A percentile compares a stretch with the other conserved stretches of the same genome.
phyloP scores from a whole-genome alignment of 441 rosid species.

The Populus hybrid region DNA sequence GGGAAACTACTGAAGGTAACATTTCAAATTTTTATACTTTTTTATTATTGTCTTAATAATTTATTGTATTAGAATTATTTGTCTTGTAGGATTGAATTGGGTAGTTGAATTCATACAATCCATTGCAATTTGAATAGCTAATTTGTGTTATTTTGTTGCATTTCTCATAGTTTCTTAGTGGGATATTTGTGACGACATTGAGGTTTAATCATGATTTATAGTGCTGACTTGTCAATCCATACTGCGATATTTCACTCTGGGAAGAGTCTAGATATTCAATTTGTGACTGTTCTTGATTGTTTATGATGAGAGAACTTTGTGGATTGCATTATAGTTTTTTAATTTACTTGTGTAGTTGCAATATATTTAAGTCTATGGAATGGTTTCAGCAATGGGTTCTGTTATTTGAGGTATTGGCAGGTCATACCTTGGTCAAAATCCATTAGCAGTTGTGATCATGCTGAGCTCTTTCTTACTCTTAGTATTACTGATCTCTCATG shows the following conservation, averaged over 20 bases:
- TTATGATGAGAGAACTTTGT: neutral
- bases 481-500: neutral
- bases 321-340: neutral
- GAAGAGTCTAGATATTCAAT: neutral
- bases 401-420: neutral
- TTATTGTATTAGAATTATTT: neutral
- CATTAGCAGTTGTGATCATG: neutral
- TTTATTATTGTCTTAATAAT: neutral
- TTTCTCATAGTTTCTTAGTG: neutral
- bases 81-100: neutral
- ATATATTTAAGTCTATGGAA: neutral
- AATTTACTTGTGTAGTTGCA: neutral
- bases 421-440: neutral
- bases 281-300: neutral
- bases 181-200: neutral
- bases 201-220: neutral
- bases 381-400: neutral
- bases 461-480: neutral
- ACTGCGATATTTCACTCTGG: neutral
- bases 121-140: neutral
- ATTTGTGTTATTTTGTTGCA: neutral
- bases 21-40: neutral
- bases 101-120: neutral
- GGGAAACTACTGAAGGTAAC: constrained; percentile 33
- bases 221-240: neutral